Evolutionary conservation across 805 yeast genomes (phyloP).

Genomic region (Brettanomyces custersianus): DNA sequence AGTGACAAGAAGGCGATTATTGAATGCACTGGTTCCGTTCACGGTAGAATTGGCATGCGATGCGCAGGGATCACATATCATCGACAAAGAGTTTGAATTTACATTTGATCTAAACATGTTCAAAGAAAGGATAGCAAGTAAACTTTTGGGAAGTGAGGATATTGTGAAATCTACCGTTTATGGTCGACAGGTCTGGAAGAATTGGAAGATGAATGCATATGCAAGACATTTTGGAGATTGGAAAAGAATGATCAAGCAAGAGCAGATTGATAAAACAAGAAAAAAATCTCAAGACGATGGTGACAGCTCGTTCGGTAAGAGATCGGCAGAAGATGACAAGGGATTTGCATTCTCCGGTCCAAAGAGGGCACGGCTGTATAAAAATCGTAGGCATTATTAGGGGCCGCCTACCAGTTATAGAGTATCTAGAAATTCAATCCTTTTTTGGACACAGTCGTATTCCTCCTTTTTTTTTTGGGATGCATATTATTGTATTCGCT

Average conservation of each 20-base stretch:
- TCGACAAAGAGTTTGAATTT: constrained; percentile 77
- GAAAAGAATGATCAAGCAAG: constrained; percentile 56
- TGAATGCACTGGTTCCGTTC: constrained; percentile 50
- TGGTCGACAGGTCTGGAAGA: constrained; percentile 90
- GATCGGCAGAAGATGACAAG: too few species aligned
- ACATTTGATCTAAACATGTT: constrained; percentile 70
- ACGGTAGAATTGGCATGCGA: constrained; percentile 62
- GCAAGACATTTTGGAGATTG: constrained; percentile 71
- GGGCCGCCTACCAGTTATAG: too few species aligned
- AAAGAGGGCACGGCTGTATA: too few species aligned
- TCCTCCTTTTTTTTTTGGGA: too few species aligned
- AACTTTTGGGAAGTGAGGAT: constrained; percentile 48
- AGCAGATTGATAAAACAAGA: constrained; percentile 28
- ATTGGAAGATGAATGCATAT: constrained; percentile 84
- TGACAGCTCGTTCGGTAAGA: too few species aligned
- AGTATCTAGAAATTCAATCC: too few species aligned
- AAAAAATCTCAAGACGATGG: too few species aligned
- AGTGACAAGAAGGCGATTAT: constrained; percentile 50
- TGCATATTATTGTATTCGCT: too few species aligned
- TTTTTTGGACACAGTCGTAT: too few species aligned
- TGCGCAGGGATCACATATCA: constrained; percentile 85
- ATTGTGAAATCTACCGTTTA: constrained; percentile 76
- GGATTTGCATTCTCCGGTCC: too few species aligned
- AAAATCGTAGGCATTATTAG: too few species aligned
- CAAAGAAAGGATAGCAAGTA: constrained; percentile 77